A percentile compares a stretch with the other conserved stretches of the same genome.
These are phyloP conservation scores for Eragrostis nindensis DNA, from an alignment of 176 grass and related monocot species.

Conservation along the genomic window DNA sequence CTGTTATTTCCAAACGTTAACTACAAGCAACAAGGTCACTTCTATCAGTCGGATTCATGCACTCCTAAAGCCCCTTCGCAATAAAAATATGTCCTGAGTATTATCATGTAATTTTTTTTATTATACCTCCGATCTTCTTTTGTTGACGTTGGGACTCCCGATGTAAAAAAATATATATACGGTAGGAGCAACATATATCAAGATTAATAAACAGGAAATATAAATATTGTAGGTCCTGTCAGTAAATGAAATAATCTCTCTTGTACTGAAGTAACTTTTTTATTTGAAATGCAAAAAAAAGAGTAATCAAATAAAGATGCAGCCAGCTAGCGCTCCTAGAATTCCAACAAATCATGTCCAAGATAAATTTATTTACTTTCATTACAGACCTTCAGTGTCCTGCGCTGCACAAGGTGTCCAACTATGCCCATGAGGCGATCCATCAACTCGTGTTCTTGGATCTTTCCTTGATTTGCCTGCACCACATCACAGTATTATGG, in stretches of 20 bases:
- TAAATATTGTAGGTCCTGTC: neutral
- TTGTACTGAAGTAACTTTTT: constrained; percentile 16
- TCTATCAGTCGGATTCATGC: neutral
- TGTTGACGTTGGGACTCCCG: no score
- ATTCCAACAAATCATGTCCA: constrained; percentile 16
- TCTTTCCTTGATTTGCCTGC: constrained; percentile 86
- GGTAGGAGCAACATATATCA: constrained; percentile 17
- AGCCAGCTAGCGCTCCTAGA: neutral
- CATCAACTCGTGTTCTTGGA: constrained; percentile 81
- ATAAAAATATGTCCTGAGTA: neutral
- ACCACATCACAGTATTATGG: constrained; percentile 34
- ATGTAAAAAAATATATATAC: no score
- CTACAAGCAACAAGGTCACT: neutral
- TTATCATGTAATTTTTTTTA: neutral
- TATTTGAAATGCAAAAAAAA: constrained; percentile 17
- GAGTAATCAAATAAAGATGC: constrained; percentile 15
- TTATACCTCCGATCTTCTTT: no score
- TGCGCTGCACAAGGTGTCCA: constrained; percentile 93
- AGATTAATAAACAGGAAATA: neutral
- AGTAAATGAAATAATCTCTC: neutral
- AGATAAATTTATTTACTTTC: constrained; percentile 37
- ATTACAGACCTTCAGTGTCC: constrained; percentile 81
- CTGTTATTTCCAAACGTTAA: neutral
- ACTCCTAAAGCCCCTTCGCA: neutral
- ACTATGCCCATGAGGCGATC: constrained; percentile 95